phyloP scores from a whole-genome alignment of 495 filamentous ascomycete genomes.

The Penicillium taxi region DNA sequence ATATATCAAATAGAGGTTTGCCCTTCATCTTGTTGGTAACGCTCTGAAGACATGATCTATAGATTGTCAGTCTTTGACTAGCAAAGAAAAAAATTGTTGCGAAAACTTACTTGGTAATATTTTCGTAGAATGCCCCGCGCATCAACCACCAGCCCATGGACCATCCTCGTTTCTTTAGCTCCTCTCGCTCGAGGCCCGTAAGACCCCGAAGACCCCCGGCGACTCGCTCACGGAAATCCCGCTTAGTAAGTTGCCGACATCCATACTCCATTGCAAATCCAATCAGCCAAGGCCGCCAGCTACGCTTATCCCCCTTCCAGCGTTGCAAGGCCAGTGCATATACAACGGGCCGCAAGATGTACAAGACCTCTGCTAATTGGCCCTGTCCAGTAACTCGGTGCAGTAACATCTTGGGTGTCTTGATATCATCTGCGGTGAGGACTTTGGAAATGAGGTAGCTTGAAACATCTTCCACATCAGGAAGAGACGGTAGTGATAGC shows the following conservation, averaged over 20 bases:
- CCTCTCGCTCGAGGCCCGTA: conserved; percentile 80
- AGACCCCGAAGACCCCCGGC: conserved; percentile 60
- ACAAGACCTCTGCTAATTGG: conserved; percentile 76
- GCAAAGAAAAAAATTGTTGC: background rate
- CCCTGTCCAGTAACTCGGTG: conserved; percentile 62
- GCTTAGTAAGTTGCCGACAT: conserved; percentile 73
- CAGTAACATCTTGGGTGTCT: conserved; percentile 73
- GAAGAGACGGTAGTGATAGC: conserved; percentile 70
- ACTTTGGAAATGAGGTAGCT: conserved; percentile 86
- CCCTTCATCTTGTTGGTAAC: conserved; percentile 60
- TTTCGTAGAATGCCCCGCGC: conserved; percentile 93
- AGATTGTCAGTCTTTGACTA: conserved; percentile 22
- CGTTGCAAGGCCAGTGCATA: conserved; percentile 81
- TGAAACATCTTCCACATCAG: conserved; percentile 68
- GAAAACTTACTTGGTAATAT: conserved; percentile 63
- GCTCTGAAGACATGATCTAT: conserved; percentile 51
- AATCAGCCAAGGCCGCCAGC: conserved; percentile 86
- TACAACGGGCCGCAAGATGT: conserved; percentile 80
- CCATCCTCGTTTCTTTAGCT: conserved; percentile 79
- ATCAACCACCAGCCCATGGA: conserved; percentile 89
- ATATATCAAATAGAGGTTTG: conserved; percentile 68
- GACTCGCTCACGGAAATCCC: conserved; percentile 56
- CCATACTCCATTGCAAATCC: conserved; percentile 82
- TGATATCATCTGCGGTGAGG: conserved; percentile 92
- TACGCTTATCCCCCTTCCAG: conserved; percentile 50